Percentiles rank a stretch among this genome's conserved stretches.
Conservation (phyloP, 345 rosid genomes). For the Litchi chinensis region DNA sequence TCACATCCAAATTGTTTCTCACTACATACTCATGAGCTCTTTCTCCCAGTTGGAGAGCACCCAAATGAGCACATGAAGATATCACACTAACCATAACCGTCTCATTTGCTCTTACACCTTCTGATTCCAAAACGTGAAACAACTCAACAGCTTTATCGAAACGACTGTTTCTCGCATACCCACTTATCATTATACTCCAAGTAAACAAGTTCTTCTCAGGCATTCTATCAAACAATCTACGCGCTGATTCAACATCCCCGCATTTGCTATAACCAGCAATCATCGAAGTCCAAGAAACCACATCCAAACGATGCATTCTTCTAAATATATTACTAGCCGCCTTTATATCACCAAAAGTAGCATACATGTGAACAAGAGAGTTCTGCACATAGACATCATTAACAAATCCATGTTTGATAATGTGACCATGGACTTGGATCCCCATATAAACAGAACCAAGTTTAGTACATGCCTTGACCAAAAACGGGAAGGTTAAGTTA, state of each 20-base stretch:
- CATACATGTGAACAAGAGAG: slow-evolving; percentile 70
- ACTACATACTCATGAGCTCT: slow-evolving; percentile 60
- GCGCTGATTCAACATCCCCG: slow-evolving; percentile 53
- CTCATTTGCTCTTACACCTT: slow-evolving; percentile 61
- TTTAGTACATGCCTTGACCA: slow-evolving; percentile 54
- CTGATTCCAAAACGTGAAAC: slow-evolving; percentile 45
- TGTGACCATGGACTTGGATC: slow-evolving; percentile 59
- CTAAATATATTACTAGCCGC: slow-evolving; percentile 50
- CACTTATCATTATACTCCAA: slow-evolving; percentile 76
- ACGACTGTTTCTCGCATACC: slow-evolving; percentile 47
- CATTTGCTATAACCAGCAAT: slow-evolving; percentile 45
- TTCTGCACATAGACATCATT: slow-evolving; percentile 63
- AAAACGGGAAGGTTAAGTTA: slow-evolving; percentile 72
- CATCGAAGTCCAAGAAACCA: slow-evolving; percentile 83
- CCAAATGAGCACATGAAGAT: slow-evolving; percentile 73
- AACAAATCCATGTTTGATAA: slow-evolving; percentile 52
- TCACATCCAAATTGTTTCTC: slow-evolving; percentile 39
- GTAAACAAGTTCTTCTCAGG: slow-evolving; percentile 69
- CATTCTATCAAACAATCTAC: slow-evolving; percentile 72
- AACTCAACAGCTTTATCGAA: slow-evolving; percentile 57
- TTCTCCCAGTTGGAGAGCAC: slow-evolving; percentile 59
- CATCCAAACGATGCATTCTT: slow-evolving; percentile 41
- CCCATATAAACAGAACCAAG: slow-evolving; percentile 43
- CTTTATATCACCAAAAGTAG: slow-evolving; percentile 44
- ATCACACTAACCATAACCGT: slow-evolving; percentile 69